Conservation (phyloP, 169 alveolate genomes). For the Plasmodium vivax region DNA sequence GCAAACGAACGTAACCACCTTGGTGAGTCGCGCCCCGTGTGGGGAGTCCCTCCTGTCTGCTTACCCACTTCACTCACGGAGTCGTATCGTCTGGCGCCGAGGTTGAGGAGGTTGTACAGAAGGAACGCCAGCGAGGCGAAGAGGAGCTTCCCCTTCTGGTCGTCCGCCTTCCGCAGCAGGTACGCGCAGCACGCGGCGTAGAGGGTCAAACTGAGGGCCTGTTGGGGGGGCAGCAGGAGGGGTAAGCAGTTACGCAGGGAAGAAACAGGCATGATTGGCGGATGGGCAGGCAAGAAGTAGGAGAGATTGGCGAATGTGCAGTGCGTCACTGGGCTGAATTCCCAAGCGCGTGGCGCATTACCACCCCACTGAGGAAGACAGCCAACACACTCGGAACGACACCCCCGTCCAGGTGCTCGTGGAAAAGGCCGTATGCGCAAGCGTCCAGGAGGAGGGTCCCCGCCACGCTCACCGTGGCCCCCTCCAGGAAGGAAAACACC, state of each 20-base stretch:
- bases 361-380: slow-evolving; percentile 15
- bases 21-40: background rate
- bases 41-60: background rate
- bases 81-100: slow-evolving; percentile 6
- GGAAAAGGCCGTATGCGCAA: slow-evolving; percentile 11
- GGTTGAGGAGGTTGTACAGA: slow-evolving; percentile 14
- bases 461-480: slow-evolving; percentile 10
- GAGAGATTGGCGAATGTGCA: background rate
- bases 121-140: background rate
- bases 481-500: slow-evolving; percentile 40
- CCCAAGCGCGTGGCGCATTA: background rate
- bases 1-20: background rate
- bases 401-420: background rate
- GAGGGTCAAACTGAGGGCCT: slow-evolving; percentile 15
- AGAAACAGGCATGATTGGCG: background rate
- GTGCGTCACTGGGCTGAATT: background rate
- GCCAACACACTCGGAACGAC: background rate
- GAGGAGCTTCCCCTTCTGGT: background rate
- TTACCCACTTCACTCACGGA: background rate
- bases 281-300: background rate
- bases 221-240: background rate
- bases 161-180: background rate
- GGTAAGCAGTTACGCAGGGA: background rate
- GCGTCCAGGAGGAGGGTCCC: slow-evolving; percentile 17
- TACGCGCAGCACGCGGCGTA: slow-evolving; percentile 23